Base-by-base conservation (phyloP, 2,329 filamentous ascomycete species). In the Zymoseptoria ardabiliae region DNA sequence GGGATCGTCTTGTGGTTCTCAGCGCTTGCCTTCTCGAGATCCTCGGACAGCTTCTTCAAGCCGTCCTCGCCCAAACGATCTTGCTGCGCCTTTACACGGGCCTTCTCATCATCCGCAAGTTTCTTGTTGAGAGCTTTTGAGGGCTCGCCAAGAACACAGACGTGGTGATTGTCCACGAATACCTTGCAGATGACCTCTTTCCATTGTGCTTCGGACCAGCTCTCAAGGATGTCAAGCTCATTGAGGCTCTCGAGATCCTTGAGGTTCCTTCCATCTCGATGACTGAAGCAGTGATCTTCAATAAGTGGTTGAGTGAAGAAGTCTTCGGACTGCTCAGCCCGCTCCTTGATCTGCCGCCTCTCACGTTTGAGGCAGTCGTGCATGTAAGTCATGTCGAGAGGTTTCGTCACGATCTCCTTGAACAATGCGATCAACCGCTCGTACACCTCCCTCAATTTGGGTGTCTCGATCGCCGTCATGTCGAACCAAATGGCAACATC, bases 1-100 rank as follows among this genome's bases (percentile, higher is more conserved):
- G 94, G 94, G 59, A 99, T 95, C 7, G 90, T 85, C 67, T 86
- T 84, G 65, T 97, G 90, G 69, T 97, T 99, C 74, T 92, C 89
- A 19, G 85, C 83, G 75, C 96, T 95, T 7, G 94, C 93, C 49
- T 84, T 80, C 58, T 95, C 89, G 4, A 99, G 82, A 69, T 86
- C 88, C 65, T 90, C 80, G 6, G 83, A 85, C 49, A 96, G 81
- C 65, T 86, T 80, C 69, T 88, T 84, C 22, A 99, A 77, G 0
- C 94, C 94, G 20, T 91, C 86, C n/a, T 87, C 76, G 0, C 94
- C 95, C 1, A 99, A 81, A 56, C 86, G 82, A 64, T 89, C 80
- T 71, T 90, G 92, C 69, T 94, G 87, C 66, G 86, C 86, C 60
- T 89, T 85, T 52, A 97, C 81, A 22, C 94, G 84, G 50, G 82